phyloP scores from a whole-genome alignment of 495 filamentous ascomycete genomes.

The Elasticomyces elasticus region DNA sequence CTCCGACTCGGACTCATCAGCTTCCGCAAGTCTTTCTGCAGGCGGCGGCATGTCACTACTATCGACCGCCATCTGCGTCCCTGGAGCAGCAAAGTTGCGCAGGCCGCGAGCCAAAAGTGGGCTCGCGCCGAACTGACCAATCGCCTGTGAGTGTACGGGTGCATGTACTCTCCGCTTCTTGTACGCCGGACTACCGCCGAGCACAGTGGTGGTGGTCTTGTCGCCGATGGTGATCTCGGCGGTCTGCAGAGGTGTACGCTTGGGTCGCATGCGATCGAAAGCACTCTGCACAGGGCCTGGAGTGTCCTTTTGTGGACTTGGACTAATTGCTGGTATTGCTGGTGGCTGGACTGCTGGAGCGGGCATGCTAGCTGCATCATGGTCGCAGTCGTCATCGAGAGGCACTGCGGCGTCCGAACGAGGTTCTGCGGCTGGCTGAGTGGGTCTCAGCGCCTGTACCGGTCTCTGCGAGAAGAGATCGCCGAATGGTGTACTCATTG shows the following conservation, averaged over 20 bases:
- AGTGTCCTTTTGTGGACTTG: slow-evolving; percentile 21
- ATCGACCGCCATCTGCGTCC: slow-evolving; percentile 35
- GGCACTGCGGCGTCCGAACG: neutral
- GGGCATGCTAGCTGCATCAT: neutral
- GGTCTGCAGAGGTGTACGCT: slow-evolving; percentile 54
- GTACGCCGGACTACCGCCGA: slow-evolving; percentile 40
- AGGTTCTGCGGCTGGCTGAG: neutral
- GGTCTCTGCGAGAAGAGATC: slow-evolving; percentile 20
- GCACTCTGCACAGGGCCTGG: slow-evolving; percentile 51
- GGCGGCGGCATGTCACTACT: neutral
- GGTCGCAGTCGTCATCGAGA: neutral
- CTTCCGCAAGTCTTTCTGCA: slow-evolving; percentile 2
- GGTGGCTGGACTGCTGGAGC: neutral
- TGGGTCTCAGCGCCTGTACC: neutral
- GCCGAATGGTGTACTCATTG: slow-evolving; percentile 12
- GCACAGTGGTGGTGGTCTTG: slow-evolving; percentile 55
- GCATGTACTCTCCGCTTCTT: slow-evolving; percentile 33
- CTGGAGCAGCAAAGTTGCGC: slow-evolving; percentile 65
- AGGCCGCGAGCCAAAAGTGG: slow-evolving; percentile 56
- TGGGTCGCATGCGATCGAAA: slow-evolving; percentile 57
- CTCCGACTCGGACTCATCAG: slow-evolving; percentile 10
- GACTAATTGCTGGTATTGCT: slow-evolving; percentile 11
- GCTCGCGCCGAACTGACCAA: slow-evolving; percentile 22
- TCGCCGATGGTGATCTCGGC: slow-evolving; percentile 87
- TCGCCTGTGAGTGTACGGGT: slow-evolving; percentile 20